Evolutionary conservation across 2,329 filamentous ascomycete species (phyloP).

Genomic region (Aspergillus ustus): DNA sequence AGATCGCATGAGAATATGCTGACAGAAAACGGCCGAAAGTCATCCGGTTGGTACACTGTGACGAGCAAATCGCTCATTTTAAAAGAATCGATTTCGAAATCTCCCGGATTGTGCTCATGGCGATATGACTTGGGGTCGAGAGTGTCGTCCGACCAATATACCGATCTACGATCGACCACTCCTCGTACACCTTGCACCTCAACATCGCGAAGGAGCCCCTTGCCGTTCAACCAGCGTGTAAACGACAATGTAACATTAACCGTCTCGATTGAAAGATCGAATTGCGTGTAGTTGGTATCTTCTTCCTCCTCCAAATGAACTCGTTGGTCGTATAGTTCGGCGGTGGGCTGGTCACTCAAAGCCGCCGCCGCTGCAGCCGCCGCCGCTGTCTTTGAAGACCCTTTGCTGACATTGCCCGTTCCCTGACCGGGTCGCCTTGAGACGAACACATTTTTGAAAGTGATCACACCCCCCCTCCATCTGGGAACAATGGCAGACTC

Average conservation of each 20-base stretch:
- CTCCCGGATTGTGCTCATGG: constrained; percentile 84
- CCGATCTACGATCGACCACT: constrained; percentile 85
- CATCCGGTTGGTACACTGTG: constrained; percentile 85
- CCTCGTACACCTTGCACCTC: constrained; percentile 93
- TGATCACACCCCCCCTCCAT: constrained; percentile 94
- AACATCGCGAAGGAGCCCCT: constrained; percentile 86
- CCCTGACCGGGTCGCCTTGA: constrained; percentile 85
- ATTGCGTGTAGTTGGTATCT: constrained; percentile 97
- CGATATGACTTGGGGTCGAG: constrained; percentile 85
- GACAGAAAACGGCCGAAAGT: constrained; percentile 91
- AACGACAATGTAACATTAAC: constrained; percentile 97
- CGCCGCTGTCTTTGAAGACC: constrained; percentile 81
- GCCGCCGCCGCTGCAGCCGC: constrained; percentile 80
- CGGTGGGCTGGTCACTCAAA: constrained; percentile 48
- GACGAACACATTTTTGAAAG: constrained; percentile 95
- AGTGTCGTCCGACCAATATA: constrained; percentile 70
- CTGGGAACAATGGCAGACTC: constrained; percentile 97
- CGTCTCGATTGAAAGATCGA: constrained; percentile 90
- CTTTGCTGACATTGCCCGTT: constrained; percentile 85
- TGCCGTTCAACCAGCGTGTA: constrained; percentile 98
- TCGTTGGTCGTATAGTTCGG: constrained; percentile 42
- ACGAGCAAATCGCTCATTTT: constrained; percentile 92
- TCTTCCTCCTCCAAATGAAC: constrained; percentile 60
- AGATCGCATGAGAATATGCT: constrained; percentile 97
- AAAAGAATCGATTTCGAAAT: constrained; percentile 97